Percentiles rank a stretch among this genome's conserved stretches.
Conservation (phyloP, 768 basidiomycete genomes). For the Boletus vermiculosoides region DNA sequence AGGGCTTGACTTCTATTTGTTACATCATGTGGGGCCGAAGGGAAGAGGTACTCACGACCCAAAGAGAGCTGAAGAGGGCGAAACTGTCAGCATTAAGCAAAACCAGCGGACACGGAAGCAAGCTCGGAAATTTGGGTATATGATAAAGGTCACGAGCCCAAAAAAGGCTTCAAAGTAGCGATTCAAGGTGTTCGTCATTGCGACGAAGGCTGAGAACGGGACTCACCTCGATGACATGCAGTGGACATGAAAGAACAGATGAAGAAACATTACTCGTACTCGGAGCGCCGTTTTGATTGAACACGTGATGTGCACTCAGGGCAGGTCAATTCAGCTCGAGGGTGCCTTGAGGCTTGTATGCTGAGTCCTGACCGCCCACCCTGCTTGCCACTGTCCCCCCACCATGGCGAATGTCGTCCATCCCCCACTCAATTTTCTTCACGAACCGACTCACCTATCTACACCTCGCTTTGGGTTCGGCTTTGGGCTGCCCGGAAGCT, state of each 20-base stretch:
- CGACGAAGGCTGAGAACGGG: constrained; percentile 13
- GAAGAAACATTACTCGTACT: constrained; percentile 10
- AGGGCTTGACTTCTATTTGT: constrained; percentile 91
- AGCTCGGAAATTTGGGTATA: constrained; percentile 95
- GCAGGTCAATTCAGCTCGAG: constrained; percentile 27
- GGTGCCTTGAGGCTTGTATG: constrained; percentile 11
- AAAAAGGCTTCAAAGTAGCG: constrained; percentile 78
- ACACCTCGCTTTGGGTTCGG: constrained; percentile 71
- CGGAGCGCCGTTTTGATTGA: constrained; percentile 7
- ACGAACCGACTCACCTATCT: constrained; percentile 56
- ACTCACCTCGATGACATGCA: constrained; percentile 31
- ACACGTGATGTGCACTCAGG: constrained; percentile 38
- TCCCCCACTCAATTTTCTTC: constrained; percentile 62
- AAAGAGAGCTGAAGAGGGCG: neutral
- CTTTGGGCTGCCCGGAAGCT: constrained; percentile 54
- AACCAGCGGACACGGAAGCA: constrained; percentile 6
- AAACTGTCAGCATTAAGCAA: constrained; percentile 12
- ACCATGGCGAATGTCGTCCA: constrained; percentile 74
- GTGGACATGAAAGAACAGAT: neutral
- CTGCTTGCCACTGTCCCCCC: constrained; percentile 20
- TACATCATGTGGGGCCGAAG: constrained; percentile 49
- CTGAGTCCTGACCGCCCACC: neutral
- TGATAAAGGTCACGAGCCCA: constrained; percentile 64
- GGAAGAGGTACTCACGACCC: constrained; percentile 36
- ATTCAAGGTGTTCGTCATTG: constrained; percentile 74